Evolutionary conservation across 208 protist genomes (phyloP), one percentile per base, ranked within the genome.

Genomic region (Trypanosoma congolense): DNA sequence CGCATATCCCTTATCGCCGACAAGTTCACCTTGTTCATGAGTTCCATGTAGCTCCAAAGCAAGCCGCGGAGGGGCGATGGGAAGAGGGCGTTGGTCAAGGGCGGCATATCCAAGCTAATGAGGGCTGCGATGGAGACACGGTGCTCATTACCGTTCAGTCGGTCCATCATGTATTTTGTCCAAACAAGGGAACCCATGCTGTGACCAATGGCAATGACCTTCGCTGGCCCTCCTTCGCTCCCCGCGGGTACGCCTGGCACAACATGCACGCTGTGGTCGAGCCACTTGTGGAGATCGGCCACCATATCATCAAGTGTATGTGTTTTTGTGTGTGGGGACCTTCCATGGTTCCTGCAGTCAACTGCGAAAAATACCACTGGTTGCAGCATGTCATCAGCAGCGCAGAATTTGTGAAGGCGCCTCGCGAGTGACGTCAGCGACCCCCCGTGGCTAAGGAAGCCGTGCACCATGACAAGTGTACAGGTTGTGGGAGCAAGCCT

Each of bases 141-240:
- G 2, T 18, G 19, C 26, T 12, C 19, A 46, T 8, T 38, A 22
- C 43, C 45, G 19, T 28, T 18, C 21, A 63, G 41, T 22, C 54
- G 58, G 26, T 73, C 52, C 70, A 83, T 72, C 18, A 87, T 48
- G 61, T 73, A 77, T 26, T 72, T 64, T 22, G 65, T 59, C 72
- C 72, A 80, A 36, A 65, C 72, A 29, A 70, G 54, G 25, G 73
- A 72, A 16, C 80, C 80, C 80, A 88, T 88, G 53, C 76, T 82
- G 41, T 83, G 80, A 1, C 80, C 80, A 35, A 88, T 58, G 4
- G 70, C 80, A 4, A 88, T 33, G 18, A 80, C 26, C 16, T 35
- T 53, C 18, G 65, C 30, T 49, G 51, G 28, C 28, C 22, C 43
- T 12, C 14, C 18, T 26, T 9, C 21, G 2, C 24, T 41, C 30